Base-by-base conservation (phyloP, 305 asterid genomes). In the Fraxinus paxiana region DNA sequence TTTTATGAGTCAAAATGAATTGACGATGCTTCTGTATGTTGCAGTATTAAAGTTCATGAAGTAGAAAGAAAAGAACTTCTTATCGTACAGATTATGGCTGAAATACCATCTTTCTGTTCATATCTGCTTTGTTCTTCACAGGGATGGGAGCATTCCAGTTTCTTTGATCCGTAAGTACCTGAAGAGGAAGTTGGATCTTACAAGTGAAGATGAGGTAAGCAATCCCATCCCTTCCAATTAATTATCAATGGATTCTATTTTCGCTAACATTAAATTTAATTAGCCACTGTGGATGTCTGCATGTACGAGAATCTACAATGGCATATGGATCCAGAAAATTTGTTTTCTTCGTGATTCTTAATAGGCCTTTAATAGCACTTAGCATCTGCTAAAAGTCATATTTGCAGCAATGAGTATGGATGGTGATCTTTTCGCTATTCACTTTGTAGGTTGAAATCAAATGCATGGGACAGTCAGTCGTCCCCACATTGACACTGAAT, bases 111-210 rank as follows among this genome's bases (percentile, higher is more conserved):
- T 80, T 56, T 82, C 8, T 56, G n/a, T 59, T 76, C 65, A 77
- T 56, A 71, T 82, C 35, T 10, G 2, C 56, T 63, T 79, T 79
- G 38, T 48, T 84, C 82, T 84, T 82, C 67, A 83, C 93, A 95
- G 99, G 89, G 98, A 95, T 81, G 97, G 97, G 56, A 87, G 83
- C 43, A 85, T 92, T 79, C 92, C 97, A 26, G 90, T 94, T 86
- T 92, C 96, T 33, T 88, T 82, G 75, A 88, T 96, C 86, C 97
- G 88, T 28, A 92, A 92, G 86, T 96, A 92, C 89, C 90, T 96
- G 85, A 86, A 82, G 88, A 85, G 88, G 89, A 96, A 96, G 85
- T 88, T 96, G 83, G 88, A 91, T 80, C 98, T 96, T 65, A 65
- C 88, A 73, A 89, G 84, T 78, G 96, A 94, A 86, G 93, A 92